Base-by-base conservation (phyloP, 345 rosid species). In the Balakata baccata region DNA sequence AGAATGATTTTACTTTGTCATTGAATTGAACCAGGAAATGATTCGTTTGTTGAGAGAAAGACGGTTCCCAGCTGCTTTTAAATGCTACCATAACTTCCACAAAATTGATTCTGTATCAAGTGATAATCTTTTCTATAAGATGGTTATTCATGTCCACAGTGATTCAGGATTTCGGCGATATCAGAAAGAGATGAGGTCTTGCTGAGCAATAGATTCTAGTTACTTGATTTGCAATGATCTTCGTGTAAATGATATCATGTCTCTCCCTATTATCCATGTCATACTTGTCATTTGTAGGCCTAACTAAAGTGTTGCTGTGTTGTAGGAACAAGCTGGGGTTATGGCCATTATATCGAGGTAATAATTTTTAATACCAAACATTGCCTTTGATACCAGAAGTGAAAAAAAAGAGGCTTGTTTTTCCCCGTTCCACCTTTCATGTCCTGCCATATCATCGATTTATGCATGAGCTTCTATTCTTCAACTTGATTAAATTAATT, bases 331-430 rank as follows among this genome's bases (percentile, higher is more conserved):
- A 86, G 65, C 97, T 87, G 18, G 90, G 87, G 69, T 72, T 95
- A 77, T 95, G 99, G 99, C 99, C 99, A 56, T 81, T 95, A 51
- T 95, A 95, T 87, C 95, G 99, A 89, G 99, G 99, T 92, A 88
- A 78, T 64, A 10, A 51, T 20, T 11, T 51, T 39, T 39, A 65
- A 5, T 20, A 10, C 47, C 18, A 2, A 51, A 0, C 39, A 7
- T 50, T 34, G 5, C 9, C 71, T 68, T 68, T 37, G 52, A 68
- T 51, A 14, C 22, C n/a, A 34, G 39, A 50, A 49, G 38, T 67
- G 54, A 67, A 49, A 0, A 45, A 29, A 41, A 11, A 25, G 45
- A 29, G 59, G 54, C 18, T 58, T 67, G 29, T 34, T 50, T 50
- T 22, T 50, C 41, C 45, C 59, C n/a, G 0, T 66, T 61, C n/a